Evolutionary conservation across 495 filamentous ascomycete genomes (phyloP).

Genomic region (Aspergillus funiculosus): DNA sequence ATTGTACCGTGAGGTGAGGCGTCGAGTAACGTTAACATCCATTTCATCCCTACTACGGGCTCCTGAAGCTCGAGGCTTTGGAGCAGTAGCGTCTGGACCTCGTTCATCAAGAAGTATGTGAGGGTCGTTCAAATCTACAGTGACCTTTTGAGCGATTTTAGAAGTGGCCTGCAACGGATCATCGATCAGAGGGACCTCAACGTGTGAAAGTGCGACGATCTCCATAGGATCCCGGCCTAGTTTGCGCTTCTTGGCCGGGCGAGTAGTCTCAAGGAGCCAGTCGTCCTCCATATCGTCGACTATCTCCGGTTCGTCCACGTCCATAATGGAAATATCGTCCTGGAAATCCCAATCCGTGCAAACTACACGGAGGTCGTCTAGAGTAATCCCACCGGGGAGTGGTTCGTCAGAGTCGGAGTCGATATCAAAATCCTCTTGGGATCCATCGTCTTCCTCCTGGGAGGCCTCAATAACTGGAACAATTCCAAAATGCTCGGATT

Average conservation of each 20-base stretch:
- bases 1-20: slow-evolving; percentile 76
- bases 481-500: slow-evolving; percentile 52
- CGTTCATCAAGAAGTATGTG: slow-evolving; percentile 71
- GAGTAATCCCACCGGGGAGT: slow-evolving; percentile 56
- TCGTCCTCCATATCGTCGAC: slow-evolving; percentile 46
- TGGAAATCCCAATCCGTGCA: slow-evolving; percentile 77
- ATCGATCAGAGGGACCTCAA: slow-evolving; percentile 50
- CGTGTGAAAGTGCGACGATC: slow-evolving; percentile 39
- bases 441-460: slow-evolving; percentile 52
- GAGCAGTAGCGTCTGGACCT: slow-evolving; percentile 43
- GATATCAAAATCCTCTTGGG: slow-evolving; percentile 54
- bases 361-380: slow-evolving; percentile 69
- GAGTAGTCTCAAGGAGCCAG: slow-evolving; percentile 42
- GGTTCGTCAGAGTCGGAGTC: slow-evolving; percentile 48
- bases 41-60: slow-evolving; percentile 34
- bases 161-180: slow-evolving; percentile 58
- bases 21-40: slow-evolving; percentile 35
- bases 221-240: slow-evolving; percentile 36
- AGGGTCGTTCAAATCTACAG: slow-evolving; percentile 86
- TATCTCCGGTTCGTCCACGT: slow-evolving; percentile 24
- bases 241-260: slow-evolving; percentile 47
- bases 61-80: slow-evolving; percentile 34
- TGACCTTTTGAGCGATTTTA: slow-evolving; percentile 65
- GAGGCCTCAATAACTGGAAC: slow-evolving; percentile 50
- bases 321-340: slow-evolving; percentile 36